phyloP scores from a whole-genome alignment of 805 yeast species.

The Yarrowia alimentaria region DNA sequence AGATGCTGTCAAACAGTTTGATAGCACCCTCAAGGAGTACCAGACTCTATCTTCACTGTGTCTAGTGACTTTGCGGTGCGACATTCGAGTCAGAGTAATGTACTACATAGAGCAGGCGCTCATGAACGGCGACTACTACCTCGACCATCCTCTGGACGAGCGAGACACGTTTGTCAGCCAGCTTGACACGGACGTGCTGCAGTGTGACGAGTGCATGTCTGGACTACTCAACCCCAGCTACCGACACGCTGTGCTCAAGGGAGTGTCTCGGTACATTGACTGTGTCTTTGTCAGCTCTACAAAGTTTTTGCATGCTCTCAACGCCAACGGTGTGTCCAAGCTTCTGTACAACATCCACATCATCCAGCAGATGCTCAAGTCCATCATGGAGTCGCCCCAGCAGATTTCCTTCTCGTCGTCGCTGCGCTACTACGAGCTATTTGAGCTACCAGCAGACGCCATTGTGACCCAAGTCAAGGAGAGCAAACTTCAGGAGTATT shows the following conservation, averaged over 20 bases:
- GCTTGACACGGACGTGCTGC: slow-evolving; percentile 51
- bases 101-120: slow-evolving; percentile 53
- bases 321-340: slow-evolving; percentile 58
- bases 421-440: slow-evolving; percentile 55
- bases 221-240: slow-evolving; percentile 38
- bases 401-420: slow-evolving; percentile 55
- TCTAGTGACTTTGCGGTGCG: slow-evolving; percentile 53
- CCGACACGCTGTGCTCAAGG: slow-evolving; percentile 44
- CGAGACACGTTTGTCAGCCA: slow-evolving; percentile 55
- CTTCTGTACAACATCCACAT: slow-evolving; percentile 61
- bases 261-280: slow-evolving; percentile 54
- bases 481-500: slow-evolving; percentile 41
- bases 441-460: slow-evolving; percentile 50
- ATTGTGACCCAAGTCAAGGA: slow-evolving; percentile 45
- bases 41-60: slow-evolving; percentile 35
- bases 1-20: slow-evolving; percentile 36
- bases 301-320: slow-evolving; percentile 49
- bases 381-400: slow-evolving; percentile 52
- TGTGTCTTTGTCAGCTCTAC: slow-evolving; percentile 54
- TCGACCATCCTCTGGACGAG: slow-evolving; percentile 55
- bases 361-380: slow-evolving; percentile 66
- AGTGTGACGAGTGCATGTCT: slow-evolving; percentile 46
- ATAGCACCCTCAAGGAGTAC: slow-evolving; percentile 34
- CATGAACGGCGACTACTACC: slow-evolving; percentile 51
- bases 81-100: slow-evolving; percentile 53